Base-by-base conservation (phyloP, 1,284 basidiomycete species). In the Rhodotorula sp. region DNA sequence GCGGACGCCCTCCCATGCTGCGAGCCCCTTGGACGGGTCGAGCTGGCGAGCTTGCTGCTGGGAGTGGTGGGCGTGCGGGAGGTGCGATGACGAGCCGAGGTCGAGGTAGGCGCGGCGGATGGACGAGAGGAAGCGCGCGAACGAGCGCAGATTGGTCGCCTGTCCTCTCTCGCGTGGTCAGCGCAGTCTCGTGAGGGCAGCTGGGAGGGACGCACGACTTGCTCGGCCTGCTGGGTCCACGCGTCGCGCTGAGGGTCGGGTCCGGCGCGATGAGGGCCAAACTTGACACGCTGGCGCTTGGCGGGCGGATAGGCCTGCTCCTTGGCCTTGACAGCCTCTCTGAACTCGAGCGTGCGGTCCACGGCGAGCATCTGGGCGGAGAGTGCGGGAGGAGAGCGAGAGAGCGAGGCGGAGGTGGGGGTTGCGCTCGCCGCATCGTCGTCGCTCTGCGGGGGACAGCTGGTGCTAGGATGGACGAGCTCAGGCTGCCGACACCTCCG, bases 91-190 rank as follows among this genome's bases (percentile, higher is more conserved):
- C 29, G 72, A 63, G 56, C 69, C 70, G 56, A 91, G 84, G 78
- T 89, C 91, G 77, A 94, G 83, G 83, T 94, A 94, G 48, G 91
- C 87, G 66, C 88, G 87, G 36, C 91, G 87, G 70, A 93, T 87
- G 73, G 84, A 85, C 44, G 84, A 80, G 55, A 93, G 85, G 87
- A 92, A 90, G 61, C 85, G 85, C 57, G 85, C 85, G 70, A 94
- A 83, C 13, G 88, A 88, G 73, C 84, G 85, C 70, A 93, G 62
- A 59, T 78, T 73, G 32, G 71, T 62, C 15, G 73, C 73, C 75
- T 76, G 63, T 19, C 27, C n/a, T 22, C n/a, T 58, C 5, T 21
- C 5, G 27, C 17, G 3, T 27, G 8, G 48, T 62, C n/a, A 44
- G 57, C 58, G 9, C 17, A 54, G 6, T 22, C 3, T 34, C 12